Evolutionary conservation across 257 asterid genomes (phyloP).

Genomic region (Scutellaria galericulata): DNA sequence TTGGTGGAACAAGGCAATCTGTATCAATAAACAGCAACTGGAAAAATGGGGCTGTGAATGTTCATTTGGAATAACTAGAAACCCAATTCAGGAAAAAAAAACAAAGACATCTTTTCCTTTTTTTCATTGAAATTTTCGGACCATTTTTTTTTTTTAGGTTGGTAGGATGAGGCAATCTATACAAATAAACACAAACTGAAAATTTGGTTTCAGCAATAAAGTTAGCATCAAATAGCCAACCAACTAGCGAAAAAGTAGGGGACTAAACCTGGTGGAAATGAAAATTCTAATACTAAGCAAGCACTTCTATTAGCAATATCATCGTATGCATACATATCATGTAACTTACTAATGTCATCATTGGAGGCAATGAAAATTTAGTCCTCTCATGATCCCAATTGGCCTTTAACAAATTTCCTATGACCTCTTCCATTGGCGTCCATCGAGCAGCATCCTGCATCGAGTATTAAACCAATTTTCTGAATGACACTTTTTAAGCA

Average conservation of each 20-base stretch:
- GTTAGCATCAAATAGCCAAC: constrained; percentile 13
- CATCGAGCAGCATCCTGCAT: constrained; percentile 70
- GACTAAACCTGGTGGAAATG: constrained; percentile 3
- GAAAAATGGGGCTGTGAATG: no score
- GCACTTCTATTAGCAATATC: constrained; percentile 28
- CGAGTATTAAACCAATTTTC: constrained; percentile 27
- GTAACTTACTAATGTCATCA: constrained; percentile 87
- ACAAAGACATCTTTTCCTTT: no score
- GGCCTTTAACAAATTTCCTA: constrained; percentile 68
- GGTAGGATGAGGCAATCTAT: neutral
- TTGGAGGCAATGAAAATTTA: constrained; percentile 88
- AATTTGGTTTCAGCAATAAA: neutral
- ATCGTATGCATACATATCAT: constrained; percentile 17
- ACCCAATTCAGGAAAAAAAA: no score
- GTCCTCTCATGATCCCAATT: constrained; percentile 97
- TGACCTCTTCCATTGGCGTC: constrained; percentile 63
- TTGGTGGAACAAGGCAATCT: neutral
- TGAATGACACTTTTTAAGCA: neutral
- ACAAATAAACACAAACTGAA: neutral
- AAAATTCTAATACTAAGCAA: constrained; percentile 16
- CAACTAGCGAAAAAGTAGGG: neutral
- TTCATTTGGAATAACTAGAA: no score
- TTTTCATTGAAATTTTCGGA: no score
- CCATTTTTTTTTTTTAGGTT: no score
- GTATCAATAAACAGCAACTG: no score